These are phyloP conservation scores for Neonectria punicea DNA, from an alignment of 2,329 filamentous ascomycete genomes.

Conservation along the genomic window DNA sequence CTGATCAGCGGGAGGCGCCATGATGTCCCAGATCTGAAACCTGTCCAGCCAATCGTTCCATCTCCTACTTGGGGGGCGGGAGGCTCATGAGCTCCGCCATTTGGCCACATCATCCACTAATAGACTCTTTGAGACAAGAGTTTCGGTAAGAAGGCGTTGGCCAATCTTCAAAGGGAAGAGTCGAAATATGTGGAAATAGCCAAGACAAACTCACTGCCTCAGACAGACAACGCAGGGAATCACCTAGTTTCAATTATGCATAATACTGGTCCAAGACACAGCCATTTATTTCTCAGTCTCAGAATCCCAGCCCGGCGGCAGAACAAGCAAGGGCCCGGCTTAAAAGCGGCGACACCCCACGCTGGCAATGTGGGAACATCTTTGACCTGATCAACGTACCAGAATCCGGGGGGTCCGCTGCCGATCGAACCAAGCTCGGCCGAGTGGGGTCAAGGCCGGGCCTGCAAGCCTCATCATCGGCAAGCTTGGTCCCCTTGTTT, in stretches of 20 bases:
- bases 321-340: background rate
- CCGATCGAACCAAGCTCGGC: conserved; percentile 37
- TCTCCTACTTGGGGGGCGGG: background rate
- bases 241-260: conserved; percentile 9
- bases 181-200: conserved; percentile 1
- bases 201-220: background rate
- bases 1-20: conserved; percentile 10
- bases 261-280: conserved; percentile 7
- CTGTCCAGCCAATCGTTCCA: conserved; percentile 4
- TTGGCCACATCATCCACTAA: background rate
- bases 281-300: background rate
- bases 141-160: background rate
- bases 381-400: conserved; percentile 41
- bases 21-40: conserved; percentile 9
- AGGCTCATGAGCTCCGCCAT: background rate
- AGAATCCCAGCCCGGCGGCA: background rate
- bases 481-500: background rate
- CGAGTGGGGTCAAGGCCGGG: conserved; percentile 26
- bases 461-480: conserved; percentile 29
- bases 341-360: conserved; percentile 20
- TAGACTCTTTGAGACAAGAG: background rate
- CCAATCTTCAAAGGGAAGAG: background rate
- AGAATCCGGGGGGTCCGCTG: conserved; percentile 35
- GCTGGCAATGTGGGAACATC: conserved; percentile 23
- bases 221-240: background rate